Evolutionary conservation across 2,329 filamentous ascomycete genomes (phyloP).

Genomic region (Cryphonectria radicalis): DNA sequence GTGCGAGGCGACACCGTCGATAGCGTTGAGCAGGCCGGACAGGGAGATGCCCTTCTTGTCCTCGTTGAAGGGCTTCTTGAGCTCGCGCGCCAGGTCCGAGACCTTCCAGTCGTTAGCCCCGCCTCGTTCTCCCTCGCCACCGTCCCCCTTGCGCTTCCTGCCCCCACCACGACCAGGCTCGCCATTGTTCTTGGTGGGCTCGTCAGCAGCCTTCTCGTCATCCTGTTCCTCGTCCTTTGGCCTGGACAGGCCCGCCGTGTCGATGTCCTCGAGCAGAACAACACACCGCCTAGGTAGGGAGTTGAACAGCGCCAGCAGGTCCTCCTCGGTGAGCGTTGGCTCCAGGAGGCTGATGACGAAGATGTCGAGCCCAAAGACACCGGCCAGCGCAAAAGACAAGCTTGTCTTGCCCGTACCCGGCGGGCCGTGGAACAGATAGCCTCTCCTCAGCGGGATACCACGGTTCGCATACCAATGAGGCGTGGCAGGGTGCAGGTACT

Average conservation of each 20-base stretch:
- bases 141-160: slow-evolving; percentile 22
- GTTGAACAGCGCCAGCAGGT: slow-evolving; percentile 62
- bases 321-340: slow-evolving; percentile 64
- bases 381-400: slow-evolving; percentile 67
- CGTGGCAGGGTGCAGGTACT: slow-evolving; percentile 73
- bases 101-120: slow-evolving; percentile 43
- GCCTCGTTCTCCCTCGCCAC: slow-evolving; percentile 14
- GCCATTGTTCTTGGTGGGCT: slow-evolving; percentile 27
- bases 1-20: slow-evolving; percentile 80
- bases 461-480: slow-evolving; percentile 75
- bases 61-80: slow-evolving; percentile 47
- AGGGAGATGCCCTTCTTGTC: slow-evolving; percentile 67
- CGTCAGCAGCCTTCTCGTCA: slow-evolving; percentile 27
- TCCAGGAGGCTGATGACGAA: slow-evolving; percentile 67
- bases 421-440: slow-evolving; percentile 78
- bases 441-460: slow-evolving; percentile 76
- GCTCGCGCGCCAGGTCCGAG: slow-evolving; percentile 47
- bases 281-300: slow-evolving; percentile 66
- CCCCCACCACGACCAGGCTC: slow-evolving; percentile 28
- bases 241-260: slow-evolving; percentile 64
- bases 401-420: slow-evolving; percentile 76
- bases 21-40: slow-evolving; percentile 79
- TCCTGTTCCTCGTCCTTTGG: slow-evolving; percentile 37
- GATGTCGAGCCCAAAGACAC: slow-evolving; percentile 68
- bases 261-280: slow-evolving; percentile 71